phyloP scores from a whole-genome alignment of 2,329 filamentous ascomycete species.

The Fusarium sp. region DNA sequence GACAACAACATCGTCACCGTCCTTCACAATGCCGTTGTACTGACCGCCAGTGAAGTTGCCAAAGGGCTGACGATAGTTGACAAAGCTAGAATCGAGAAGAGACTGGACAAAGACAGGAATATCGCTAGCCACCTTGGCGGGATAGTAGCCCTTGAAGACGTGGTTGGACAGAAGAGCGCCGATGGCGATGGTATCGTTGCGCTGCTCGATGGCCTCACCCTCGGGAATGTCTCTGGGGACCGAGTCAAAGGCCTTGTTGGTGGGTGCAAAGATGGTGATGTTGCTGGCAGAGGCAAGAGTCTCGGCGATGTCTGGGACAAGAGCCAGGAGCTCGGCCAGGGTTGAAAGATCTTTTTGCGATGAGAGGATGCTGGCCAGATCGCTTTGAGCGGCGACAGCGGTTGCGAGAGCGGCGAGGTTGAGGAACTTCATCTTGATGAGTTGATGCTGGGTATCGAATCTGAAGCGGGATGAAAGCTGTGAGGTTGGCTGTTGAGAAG shows the following conservation, averaged over 20 bases:
- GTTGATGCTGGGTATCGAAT: background rate
- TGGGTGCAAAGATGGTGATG: conserved; percentile 55
- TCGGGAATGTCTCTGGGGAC: conserved; percentile 52
- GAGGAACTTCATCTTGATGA: conserved; percentile 29
- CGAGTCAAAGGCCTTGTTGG: conserved; percentile 53
- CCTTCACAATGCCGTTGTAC: conserved; percentile 53
- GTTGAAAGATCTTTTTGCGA: conserved; percentile 41
- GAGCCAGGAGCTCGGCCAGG: conserved; percentile 32
- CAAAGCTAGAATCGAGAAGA: conserved; percentile 50
- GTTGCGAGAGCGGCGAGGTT: conserved; percentile 32
- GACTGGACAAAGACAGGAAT: conserved; percentile 51
- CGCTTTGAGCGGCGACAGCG: conserved; percentile 30
- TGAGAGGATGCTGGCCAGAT: conserved; percentile 32
- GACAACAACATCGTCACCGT: conserved; percentile 51
- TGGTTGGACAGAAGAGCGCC: conserved; percentile 52
- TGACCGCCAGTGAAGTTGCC: conserved; percentile 55
- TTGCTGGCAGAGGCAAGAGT: conserved; percentile 51
- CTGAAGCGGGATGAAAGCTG: background rate
- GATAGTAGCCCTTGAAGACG: conserved; percentile 51
- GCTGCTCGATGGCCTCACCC: conserved; percentile 50
- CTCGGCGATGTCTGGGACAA: conserved; percentile 48
- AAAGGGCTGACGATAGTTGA: conserved; percentile 53
- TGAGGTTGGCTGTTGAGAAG: background rate
- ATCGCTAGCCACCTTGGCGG: conserved; percentile 47
- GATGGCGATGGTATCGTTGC: conserved; percentile 51